Percentiles rank a stretch among this genome's conserved stretches.
These are phyloP conservation scores for Pseudogymnoascus sp. DNA, from an alignment of 2,329 filamentous ascomycete genomes.

Conservation along the genomic window DNA sequence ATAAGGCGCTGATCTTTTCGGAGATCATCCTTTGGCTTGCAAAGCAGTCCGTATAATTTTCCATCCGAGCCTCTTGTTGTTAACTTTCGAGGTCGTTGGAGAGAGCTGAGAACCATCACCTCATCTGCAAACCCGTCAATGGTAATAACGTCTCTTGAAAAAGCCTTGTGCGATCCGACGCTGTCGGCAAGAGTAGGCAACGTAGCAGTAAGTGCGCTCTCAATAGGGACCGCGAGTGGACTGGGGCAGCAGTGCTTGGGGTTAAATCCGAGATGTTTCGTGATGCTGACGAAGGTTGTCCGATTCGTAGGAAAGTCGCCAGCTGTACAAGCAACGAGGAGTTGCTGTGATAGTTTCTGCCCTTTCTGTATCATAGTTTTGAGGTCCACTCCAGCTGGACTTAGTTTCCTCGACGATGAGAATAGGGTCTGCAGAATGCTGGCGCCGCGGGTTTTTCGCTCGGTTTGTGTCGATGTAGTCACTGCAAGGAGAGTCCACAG, in stretches of 20 bases:
- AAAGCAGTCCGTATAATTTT: conserved; percentile 76
- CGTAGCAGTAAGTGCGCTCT: conserved; percentile 72
- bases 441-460: conserved; percentile 49
- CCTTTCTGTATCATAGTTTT: conserved; percentile 65
- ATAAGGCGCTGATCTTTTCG: conserved; percentile 96
- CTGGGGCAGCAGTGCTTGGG: conserved; percentile 72
- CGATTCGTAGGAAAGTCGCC: conserved; percentile 61
- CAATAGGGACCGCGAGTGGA: conserved; percentile 78
- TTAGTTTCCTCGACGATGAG: conserved; percentile 37
- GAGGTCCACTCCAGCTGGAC: conserved; percentile 49
- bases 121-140: conserved; percentile 77
- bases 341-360: conserved; percentile 72
- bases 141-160: conserved; percentile 76
- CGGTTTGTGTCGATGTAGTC: conserved; percentile 67
- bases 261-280: conserved; percentile 71
- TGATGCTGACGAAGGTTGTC: conserved; percentile 62
- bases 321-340: conserved; percentile 71
- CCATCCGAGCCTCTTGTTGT: conserved; percentile 85
- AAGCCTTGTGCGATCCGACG: conserved; percentile 71
- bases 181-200: conserved; percentile 67
- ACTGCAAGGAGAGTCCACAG: conserved; percentile 87
- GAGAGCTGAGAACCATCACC: conserved; percentile 78
- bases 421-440: conserved; percentile 44
- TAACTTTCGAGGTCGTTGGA: conserved; percentile 86
- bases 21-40: conserved; percentile 96